Evolutionary conservation across 768 basidiomycete species (phyloP), one percentile per base, ranked within the genome.

Genomic region (Tricholoma sp.): DNA sequence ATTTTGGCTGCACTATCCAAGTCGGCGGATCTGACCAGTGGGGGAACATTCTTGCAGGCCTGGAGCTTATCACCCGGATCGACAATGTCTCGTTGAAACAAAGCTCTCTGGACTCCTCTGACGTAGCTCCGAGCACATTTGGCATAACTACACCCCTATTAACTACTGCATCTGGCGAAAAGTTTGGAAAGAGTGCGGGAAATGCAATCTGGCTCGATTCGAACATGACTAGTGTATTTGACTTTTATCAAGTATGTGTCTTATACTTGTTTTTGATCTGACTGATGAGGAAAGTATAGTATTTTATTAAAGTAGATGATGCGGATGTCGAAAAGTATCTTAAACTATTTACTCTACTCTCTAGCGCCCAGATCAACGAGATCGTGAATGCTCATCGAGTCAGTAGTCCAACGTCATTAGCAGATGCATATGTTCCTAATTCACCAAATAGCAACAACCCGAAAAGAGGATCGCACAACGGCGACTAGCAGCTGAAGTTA

Each of bases 21-120:
- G 74, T 98, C 41, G 97, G 97, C 50, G 97, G 97, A 9, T 95
- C 94, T 0, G 97, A 99, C 69, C 97, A 99, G 70, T 97, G 94
- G 91, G 97, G 97, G 13, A 99, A 99, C 67, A 98, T 99, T 60
- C 73, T 96, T 31, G 90, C 92, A 28, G 97, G 97, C 18, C 76
- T 98, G 33, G 94, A 98, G 55, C 81, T 99, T 55, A 95, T 98
- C 64, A 80, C 83, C 54, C 84, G 85, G 51, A 73, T 80, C 55
- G 58, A 70, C 18, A 54, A 45, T 24, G 44, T 58, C 6, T 37
- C 51, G 29, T 57, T 39, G 24, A 55, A 59, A 36, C 47, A 47
- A 5, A 33, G 42, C 28, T 17, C 60, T 42, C 28, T n/a, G 1
- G 28, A 48, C 9, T 28, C 57, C 33, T 58, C 65, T 59, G 74